Conservation (phyloP, 345 rosid genomes). For the Mangifera indica region DNA sequence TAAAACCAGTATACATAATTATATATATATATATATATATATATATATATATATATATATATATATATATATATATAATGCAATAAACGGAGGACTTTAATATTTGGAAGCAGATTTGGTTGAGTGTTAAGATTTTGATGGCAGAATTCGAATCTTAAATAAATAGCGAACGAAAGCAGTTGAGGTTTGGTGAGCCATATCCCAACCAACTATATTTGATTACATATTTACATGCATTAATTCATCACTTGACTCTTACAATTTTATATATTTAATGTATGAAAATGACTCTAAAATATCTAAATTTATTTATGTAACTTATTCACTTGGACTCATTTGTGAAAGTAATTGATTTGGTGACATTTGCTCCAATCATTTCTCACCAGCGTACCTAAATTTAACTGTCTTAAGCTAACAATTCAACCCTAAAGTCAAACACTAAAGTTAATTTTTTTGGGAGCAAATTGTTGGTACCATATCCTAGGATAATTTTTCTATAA, state of each 20-base stretch:
- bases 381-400: no score
- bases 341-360: not conserved
- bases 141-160: conserved; percentile 1
- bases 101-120: conserved; percentile 35
- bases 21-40: no score
- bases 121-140: conserved; percentile 10
- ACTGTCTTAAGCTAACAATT: not conserved
- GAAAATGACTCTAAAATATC: not conserved
- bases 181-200: conserved; percentile 46
- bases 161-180: conserved; percentile 31
- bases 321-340: no score
- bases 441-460: not conserved
- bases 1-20: no score
- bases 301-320: no score
- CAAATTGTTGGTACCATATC: not conserved
- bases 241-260: not conserved
- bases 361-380: not conserved
- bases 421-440: not conserved
- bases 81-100: conserved; percentile 12
- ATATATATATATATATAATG: no score
- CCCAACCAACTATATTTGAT: conserved; percentile 30
- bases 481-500: no score
- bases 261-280: not conserved
- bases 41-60: no score
- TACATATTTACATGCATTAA: not conserved